Base-by-base conservation (phyloP, 805 yeast genomes). In the Metschnikowia drakensbergensis region DNA sequence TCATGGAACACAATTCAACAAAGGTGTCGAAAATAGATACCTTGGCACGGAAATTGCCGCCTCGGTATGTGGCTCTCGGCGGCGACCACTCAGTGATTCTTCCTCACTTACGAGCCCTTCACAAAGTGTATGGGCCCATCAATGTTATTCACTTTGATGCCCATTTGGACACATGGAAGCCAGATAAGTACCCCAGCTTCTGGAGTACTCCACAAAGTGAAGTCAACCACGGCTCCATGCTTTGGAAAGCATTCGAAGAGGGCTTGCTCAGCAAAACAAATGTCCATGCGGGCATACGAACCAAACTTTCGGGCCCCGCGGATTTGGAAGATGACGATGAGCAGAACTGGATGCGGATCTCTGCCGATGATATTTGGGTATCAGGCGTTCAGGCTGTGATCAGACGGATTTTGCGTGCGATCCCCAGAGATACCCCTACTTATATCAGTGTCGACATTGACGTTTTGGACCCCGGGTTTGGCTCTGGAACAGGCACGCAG, bases 81-180 rank as follows among this genome's bases (percentile, higher is more conserved):
- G 96, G 96, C 37, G 96, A 88, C 61, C 96, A 88, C 64, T 82
- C 90, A 2, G 79, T 88, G 30, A 74, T 85, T 37, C 71, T 87
- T 45, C 90, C 92, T 2, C 88, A 84, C 53, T 65, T 86, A 50
- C 73, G 95, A 55, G 84, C 88, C 0, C 71, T 85, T 48, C 63
- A 78, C 51, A 69, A 78, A 45, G 58, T 77, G 22, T 79, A 87
- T 59, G 94, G 92, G 1, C 81, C 81, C 17, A 66, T 88, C 43
- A 81, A 88, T 23, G 82, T 88, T 33, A 79, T 88, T 48, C 96
- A 88, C 65, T 86, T 88, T 57, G 96, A 88, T 61, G 92, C 94
- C 10, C 95, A 87, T 67, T 74, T 87, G 55, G 95, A 88, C 63
- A 87, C 95, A 4, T 79, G 90, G 92, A 63, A 82, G 53, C 94